Base-by-base conservation (phyloP, 164 flowering plant species). In the Stephania yunnanensis region DNA sequence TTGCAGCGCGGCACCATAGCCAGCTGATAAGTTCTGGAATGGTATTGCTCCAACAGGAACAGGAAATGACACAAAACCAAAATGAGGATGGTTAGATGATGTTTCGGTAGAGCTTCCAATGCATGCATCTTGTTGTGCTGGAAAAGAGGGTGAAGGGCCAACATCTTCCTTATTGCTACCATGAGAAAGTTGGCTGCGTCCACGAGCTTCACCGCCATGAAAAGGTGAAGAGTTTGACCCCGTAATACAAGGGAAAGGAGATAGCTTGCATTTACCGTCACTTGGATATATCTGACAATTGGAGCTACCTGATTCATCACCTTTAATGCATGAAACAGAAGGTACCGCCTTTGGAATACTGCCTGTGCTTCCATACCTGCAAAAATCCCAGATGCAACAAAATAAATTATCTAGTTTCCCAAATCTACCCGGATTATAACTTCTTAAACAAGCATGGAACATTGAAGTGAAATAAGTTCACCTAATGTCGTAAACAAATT, bases 21-120 rank as follows among this genome's bases (percentile, higher is more conserved):
- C 85, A 29, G 80, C 44, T 77, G 45, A 68, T 25, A 69, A 65
- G 72, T 42, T 78, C 65, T 81, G 83, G 73, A 81, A 77, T 55
- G 77, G 80, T 11, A 81, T 70, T 22, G 80, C 78, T 20, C 76
- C 80, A 72, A 83, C 79, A 63, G 83, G 78, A 73, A 70, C 58
- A 52, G 73, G 58, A 69, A 76, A 22, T 45, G 79, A 73, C 44
- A 69, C 46, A 7, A 73, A 68, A 68, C 81, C 85, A 68, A 66
- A 50, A 65, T 78, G 86, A 73, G 81, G 68, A 31, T 64, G 76
- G 70, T 78, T 69, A 64, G 65, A 75, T 58, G 68, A 61, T 64
- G 65, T 74, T 50, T 64, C 73, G n/a, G 75, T 64, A 70, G 75
- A 77, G 61, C 72, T 77, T 53, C 81, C 80, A 68, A 68, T 44